Conservation (phyloP, 2,329 filamentous ascomycete genomes). For the Pseudocercospora eumusae region DNA sequence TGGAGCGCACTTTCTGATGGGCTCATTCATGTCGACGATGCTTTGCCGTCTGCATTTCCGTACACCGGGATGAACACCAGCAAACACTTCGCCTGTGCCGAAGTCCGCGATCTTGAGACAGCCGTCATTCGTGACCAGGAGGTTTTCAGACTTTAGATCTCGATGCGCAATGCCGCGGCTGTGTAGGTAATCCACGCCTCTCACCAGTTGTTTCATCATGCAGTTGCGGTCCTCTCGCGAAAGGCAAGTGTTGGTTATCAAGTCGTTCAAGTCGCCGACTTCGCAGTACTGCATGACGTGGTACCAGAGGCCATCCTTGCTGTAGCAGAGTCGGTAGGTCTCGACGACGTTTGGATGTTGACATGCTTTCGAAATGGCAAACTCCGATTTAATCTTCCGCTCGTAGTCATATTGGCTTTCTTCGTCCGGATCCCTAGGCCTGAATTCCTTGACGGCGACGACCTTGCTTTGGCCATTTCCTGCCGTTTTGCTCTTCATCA, state of each 20-base stretch:
- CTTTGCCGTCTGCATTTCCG: constrained; percentile 56
- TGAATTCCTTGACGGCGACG: constrained; percentile 87
- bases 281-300: constrained; percentile 93
- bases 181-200: constrained; percentile 81
- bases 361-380: constrained; percentile 79
- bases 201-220: constrained; percentile 85
- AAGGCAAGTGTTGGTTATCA: constrained; percentile 71
- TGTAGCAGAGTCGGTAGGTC: constrained; percentile 70
- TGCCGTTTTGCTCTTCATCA: constrained; percentile 72
- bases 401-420: constrained; percentile 69
- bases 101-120: constrained; percentile 91
- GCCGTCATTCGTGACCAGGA: constrained; percentile 75
- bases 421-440: constrained; percentile 69
- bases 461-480: constrained; percentile 56
- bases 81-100: constrained; percentile 84
- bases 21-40: constrained; percentile 70
- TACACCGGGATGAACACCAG: constrained; percentile 76
- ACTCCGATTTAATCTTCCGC: constrained; percentile 90
- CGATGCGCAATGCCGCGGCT: constrained; percentile 83
- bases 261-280: constrained; percentile 74
- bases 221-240: constrained; percentile 70
- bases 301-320: constrained; percentile 73
- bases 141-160: constrained; percentile 87
- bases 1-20: constrained; percentile 70
- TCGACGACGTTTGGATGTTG: constrained; percentile 86